Evolutionary conservation across 163 green algal genomes (phyloP).

Genomic region (Prototheca cutis): DNA sequence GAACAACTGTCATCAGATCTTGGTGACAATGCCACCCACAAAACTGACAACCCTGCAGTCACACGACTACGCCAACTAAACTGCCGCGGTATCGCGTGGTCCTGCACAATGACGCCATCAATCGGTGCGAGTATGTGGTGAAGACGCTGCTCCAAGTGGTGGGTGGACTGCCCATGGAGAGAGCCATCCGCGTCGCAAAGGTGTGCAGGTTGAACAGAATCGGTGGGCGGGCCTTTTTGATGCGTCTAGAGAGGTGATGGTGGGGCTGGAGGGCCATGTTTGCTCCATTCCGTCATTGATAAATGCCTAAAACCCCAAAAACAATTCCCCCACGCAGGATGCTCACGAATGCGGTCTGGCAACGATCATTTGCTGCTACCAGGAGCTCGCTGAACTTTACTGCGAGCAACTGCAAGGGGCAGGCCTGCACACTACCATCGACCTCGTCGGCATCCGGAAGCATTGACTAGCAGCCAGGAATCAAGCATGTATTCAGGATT

Average conservation of each 20-base stretch:
- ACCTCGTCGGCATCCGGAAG: neutral
- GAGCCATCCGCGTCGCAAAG: too few species aligned
- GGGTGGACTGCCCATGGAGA: constrained; percentile 52
- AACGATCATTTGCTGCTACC: constrained; percentile 61
- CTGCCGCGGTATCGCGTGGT: constrained; percentile 80
- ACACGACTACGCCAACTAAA: too few species aligned
- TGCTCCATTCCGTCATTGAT: neutral
- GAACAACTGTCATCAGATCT: too few species aligned
- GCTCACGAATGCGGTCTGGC: constrained; percentile 74
- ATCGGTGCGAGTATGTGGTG: constrained; percentile 82
- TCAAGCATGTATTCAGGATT: neutral
- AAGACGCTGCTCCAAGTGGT: constrained; percentile 72
- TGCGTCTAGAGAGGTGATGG: too few species aligned
- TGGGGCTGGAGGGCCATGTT: too few species aligned
- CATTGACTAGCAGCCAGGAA: neutral
- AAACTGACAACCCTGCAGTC: too few species aligned
- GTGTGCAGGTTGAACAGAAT: too few species aligned
- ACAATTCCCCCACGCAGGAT: constrained; percentile 44
- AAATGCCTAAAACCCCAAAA: too few species aligned
- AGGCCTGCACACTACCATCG: constrained; percentile 36
- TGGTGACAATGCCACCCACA: too few species aligned
- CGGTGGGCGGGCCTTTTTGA: too few species aligned
- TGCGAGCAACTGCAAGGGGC: constrained; percentile 68
- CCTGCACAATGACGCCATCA: constrained; percentile 85
- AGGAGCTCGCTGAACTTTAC: constrained; percentile 75